Evolutionary conservation across 2,329 filamentous ascomycete species (phyloP), one percentile per base, ranked within the genome.

Genomic region (Phialophora expanda): DNA sequence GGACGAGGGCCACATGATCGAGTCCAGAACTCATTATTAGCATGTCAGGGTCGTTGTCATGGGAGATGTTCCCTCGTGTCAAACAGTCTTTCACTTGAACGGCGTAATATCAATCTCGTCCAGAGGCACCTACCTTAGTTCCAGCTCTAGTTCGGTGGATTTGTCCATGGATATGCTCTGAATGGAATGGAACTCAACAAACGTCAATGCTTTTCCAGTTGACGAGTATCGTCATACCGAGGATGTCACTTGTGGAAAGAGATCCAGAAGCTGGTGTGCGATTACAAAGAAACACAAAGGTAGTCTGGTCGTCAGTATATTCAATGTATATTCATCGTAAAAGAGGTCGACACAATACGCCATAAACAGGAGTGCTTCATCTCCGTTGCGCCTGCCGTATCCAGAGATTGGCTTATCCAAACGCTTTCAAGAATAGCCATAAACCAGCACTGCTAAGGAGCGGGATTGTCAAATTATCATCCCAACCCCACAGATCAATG

Each of bases 391-490:
- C 58, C 30, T 34, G 44, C 46, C 7, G 12, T 50, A 20, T 14
- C n/a, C 22, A 11, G 32, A 8, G n/a, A 61, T 17, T 44, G 17
- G 38, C 24, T 65, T 51, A 70, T 61, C 89, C 89, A 83, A 97
- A 97, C 56, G 93, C 78, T 80, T 91, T 96, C 73, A 98, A 84
- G 77, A 99, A 97, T 0, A 90, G 90, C 89, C 91, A 97, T 67
- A 99, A 88, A 6, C 93, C 93, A 54, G 92, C 79, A 26, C 93
- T 93, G 75, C 92, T 97, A 57, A 99, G 83, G 28, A 96, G 88
- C 1, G 95, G 95, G 77, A 99, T 99, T 57, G 94, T 98, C 73
- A 99, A 82, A 78, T 99, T 99, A 80, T 99, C 95, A 75, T 99
- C 95, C 90, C 92, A 93, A 56, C 93, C 92, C 76, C 93, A 97